Evolutionary conservation across 1,284 basidiomycete genomes (phyloP).

Genomic region (Coriolopsis trogii): DNA sequence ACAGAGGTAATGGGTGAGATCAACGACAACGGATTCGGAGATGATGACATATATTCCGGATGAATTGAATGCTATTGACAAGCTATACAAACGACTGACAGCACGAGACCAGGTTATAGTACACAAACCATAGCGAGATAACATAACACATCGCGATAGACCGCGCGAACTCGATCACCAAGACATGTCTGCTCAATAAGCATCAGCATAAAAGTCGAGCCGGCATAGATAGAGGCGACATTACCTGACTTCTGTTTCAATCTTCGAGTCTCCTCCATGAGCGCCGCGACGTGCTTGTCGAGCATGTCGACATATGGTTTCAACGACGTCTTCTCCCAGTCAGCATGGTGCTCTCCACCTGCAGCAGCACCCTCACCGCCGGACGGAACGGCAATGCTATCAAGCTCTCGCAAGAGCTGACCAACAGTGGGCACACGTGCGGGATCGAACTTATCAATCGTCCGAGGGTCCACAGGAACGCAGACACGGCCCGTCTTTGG

Average conservation of each 20-base stretch:
- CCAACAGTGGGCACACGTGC: slow-evolving; percentile 84
- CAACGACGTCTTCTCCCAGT: slow-evolving; percentile 77
- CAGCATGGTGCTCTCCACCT: slow-evolving; percentile 34
- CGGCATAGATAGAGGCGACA: not conserved
- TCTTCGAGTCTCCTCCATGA: slow-evolving; percentile 64
- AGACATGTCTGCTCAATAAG: slow-evolving; percentile 9
- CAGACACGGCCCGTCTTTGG: slow-evolving; percentile 96
- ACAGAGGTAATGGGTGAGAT: too few species aligned
- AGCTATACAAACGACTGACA: not conserved
- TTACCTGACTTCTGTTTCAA: slow-evolving; percentile 53
- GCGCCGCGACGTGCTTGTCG: slow-evolving; percentile 66
- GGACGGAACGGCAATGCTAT: slow-evolving; percentile 40
- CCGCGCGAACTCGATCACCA: slow-evolving; percentile 8
- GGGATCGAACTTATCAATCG: slow-evolving; percentile 88
- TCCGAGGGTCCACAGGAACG: slow-evolving; percentile 85
- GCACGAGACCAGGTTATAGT: not conserved
- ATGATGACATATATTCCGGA: too few species aligned
- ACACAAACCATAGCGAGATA: not conserved
- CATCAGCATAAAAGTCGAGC: not conserved
- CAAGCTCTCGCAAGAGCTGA: slow-evolving; percentile 82
- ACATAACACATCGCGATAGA: not conserved
- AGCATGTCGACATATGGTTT: slow-evolving; percentile 91
- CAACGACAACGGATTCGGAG: too few species aligned
- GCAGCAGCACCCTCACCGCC: slow-evolving; percentile 30
- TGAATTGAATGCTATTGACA: not conserved